Evolutionary conservation across 352 stramenopile genomes (phyloP).

Genomic region (Globisporangium abappressorium): DNA sequence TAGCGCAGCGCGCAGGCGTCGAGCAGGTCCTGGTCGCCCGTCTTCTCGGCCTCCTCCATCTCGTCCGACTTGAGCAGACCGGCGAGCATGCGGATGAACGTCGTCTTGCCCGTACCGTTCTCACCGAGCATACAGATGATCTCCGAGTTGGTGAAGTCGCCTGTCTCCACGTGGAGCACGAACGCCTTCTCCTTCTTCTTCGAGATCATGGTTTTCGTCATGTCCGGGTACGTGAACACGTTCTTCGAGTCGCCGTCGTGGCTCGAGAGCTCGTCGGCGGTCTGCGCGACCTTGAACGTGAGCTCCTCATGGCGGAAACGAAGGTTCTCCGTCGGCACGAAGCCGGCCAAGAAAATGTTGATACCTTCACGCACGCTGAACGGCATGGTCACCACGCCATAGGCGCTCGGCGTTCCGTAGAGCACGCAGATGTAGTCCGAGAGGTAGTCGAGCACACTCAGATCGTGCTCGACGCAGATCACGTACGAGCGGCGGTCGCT

Average conservation of each 20-base stretch:
- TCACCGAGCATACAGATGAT: slow-evolving; percentile 99
- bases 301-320: slow-evolving; percentile 98
- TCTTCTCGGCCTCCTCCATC: slow-evolving; percentile 83
- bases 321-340: slow-evolving; percentile 99
- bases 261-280: slow-evolving; percentile 80
- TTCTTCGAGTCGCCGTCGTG: slow-evolving; percentile 88
- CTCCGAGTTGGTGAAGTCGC: slow-evolving; percentile 98
- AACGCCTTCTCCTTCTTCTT: slow-evolving; percentile 94
- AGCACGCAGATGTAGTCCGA: slow-evolving; percentile 99
- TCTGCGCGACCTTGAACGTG: slow-evolving; percentile 98
- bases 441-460: slow-evolving; percentile 99
- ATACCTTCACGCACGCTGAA: slow-evolving; percentile 99
- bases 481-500: slow-evolving; percentile 91
- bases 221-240: slow-evolving; percentile 95
- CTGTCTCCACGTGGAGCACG: slow-evolving; percentile 97
- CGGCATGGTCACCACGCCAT: slow-evolving; percentile 99
- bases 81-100: slow-evolving; percentile 99
- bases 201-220: slow-evolving; percentile 98
- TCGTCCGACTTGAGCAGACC: slow-evolving; percentile 98
- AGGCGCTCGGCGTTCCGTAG: slow-evolving; percentile 97
- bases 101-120: slow-evolving; percentile 99
- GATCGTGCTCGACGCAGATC: slow-evolving; percentile 99
- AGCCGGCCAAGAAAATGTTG: slow-evolving; percentile 99
- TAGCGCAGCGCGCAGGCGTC: slow-evolving; percentile 79
- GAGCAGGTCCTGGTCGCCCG: slow-evolving; percentile 66